Evolutionary conservation across 768 basidiomycete genomes (phyloP), one percentile per base, ranked within the genome.

Genomic region (Dictyophora rubrovolvata): DNA sequence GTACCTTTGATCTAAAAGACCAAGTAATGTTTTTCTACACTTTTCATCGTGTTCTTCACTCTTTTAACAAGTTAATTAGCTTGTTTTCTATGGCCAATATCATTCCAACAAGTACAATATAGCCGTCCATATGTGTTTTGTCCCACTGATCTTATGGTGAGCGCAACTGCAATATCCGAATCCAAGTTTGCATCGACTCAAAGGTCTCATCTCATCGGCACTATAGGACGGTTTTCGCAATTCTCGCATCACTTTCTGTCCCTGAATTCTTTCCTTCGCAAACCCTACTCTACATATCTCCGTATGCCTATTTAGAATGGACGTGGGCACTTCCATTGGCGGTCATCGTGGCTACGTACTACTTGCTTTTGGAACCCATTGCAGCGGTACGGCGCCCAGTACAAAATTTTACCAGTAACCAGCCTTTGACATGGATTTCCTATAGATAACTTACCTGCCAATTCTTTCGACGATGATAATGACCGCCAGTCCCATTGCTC

Each of bases 21-120:
- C 88, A 90, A 75, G 88, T 85, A 62, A 7, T 70, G 67, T 33
- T 6, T 36, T 12, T 42, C 34, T 53, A 22, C 55, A 49, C 53
- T 47, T 60, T 59, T 62, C 33, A 65, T 55, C 52, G 37, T 57
- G 54, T 58, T 54, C 21, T 54, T 42, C 34, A 42, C 18, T 56
- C 37, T 61, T 35, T 35, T 46, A 52, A 20, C 22, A 28, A 37
- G 16, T 23, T 37, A 33, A 54, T 22, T 61, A 96, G 92, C 79
- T 97, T 67, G 77, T 85, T 22, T 95, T 95, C 77, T 97, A 97
- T 69, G 92, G 91, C 18, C 86, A 92, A 54, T 96, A 96, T 72
- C 93, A 96, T 71, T 76, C 83, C 16, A 86, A 95, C 69, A 82
- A 81, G 23, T 72, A 83, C 62, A 98, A 98, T 69, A 73, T 97